These are phyloP conservation scores for Fusarium tupiense DNA, from an alignment of 2,329 filamentous ascomycete genomes.

Conservation along the genomic window DNA sequence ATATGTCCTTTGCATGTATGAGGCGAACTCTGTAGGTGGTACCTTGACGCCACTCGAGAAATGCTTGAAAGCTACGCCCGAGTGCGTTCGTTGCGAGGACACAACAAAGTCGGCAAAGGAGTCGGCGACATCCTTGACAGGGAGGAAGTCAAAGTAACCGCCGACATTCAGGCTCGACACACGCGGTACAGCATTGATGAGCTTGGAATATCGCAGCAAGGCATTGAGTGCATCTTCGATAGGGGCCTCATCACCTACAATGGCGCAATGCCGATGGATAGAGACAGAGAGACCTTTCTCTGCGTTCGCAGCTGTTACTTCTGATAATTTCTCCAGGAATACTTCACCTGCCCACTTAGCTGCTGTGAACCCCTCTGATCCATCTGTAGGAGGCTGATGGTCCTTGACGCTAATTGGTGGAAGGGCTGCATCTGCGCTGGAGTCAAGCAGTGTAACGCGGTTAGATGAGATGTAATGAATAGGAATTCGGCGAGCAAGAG, in stretches of 20 bases:
- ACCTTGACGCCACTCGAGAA: background rate
- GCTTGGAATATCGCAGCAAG: background rate
- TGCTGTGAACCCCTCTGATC: background rate
- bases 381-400: background rate
- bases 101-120: background rate
- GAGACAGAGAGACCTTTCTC: background rate
- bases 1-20: background rate
- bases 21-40: background rate
- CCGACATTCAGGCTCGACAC: background rate
- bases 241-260: background rate
- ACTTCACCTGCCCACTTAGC: background rate
- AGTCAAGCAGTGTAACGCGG: background rate
- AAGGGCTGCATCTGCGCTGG: background rate
- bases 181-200: background rate
- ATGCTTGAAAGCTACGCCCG: background rate
- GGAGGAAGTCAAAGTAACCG: background rate
- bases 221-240: slow-evolving; percentile 1
- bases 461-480: background rate
- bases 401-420: background rate
- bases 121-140: background rate
- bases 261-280: background rate
- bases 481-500: background rate
- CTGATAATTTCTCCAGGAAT: background rate
- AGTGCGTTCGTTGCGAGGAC: background rate
- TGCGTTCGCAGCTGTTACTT: accelerated